Evolutionary conservation across 2,329 filamentous ascomycete species (phyloP), one percentile per base, ranked within the genome.

Genomic region (Neonectria sp.): DNA sequence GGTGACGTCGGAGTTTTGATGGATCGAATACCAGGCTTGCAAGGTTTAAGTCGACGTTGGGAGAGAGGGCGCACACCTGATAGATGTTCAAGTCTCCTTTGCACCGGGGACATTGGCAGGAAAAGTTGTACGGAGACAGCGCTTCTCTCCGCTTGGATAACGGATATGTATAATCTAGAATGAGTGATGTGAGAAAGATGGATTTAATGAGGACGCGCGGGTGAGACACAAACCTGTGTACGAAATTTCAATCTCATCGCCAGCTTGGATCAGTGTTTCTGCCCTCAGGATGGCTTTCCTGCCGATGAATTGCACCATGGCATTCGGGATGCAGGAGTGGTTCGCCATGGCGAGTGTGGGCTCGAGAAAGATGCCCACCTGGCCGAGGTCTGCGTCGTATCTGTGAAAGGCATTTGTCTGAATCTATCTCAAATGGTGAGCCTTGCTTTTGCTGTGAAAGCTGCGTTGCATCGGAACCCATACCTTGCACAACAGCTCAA

Each of bases 401-500:
- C 87, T 81, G 72, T 88, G 87, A 75, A 91, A 91, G 4, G 88
- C 84, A 77, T 92, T 92, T 43, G 88, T 89, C 75, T 89, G 84
- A 65, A 90, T 84, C 88, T 91, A 64, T 24, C 1, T 11, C 37
- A 3, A 8, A 37, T 9, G 33, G 33, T 73, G 6, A 72, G 64
- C 31, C 25, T 17, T 31, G 9, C 11, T 17, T 27, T 24, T 11
- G 31, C 12, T 40, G 2, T 9, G 25, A 43, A 17, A 1, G 3
- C n/a, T 12, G 33, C 2, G 5, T 3, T 21, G n/a, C 5, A n/a
- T 55, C 12, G 25, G 45, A 2, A n/a, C 6, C 13, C 78, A 61
- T 73, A 89, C 88, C 82, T 89, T 88, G 79, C 88, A 90, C 40
- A 90, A 68, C 2, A 88, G 71, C 61, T 85, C 83, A 25, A 84